These are phyloP conservation scores for Plectranthus barbatus DNA, from an alignment of 257 asterid species.

Conservation along the genomic window DNA sequence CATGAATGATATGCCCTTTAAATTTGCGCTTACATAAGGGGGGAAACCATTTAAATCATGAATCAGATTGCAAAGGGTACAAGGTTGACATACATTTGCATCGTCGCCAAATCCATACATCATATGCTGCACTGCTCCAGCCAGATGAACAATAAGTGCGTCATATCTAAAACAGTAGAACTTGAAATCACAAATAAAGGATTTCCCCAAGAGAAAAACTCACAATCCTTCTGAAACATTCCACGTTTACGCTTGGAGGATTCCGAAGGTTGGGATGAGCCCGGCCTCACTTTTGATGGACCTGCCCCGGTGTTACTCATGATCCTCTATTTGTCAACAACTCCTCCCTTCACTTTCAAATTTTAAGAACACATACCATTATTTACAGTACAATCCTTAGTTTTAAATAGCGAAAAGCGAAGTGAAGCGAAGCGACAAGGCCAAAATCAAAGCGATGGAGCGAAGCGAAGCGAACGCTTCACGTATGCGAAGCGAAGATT, in stretches of 20 bases:
- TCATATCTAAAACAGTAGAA: not conserved
- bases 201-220: conserved; percentile 20
- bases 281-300: conserved; percentile 56
- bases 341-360: not conserved
- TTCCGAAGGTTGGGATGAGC: conserved; percentile 74
- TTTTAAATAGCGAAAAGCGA: no score
- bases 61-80: not conserved
- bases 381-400: no score
- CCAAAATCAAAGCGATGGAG: no score
- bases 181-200: not conserved
- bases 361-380: no score
- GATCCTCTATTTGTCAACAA: conserved; percentile 24
- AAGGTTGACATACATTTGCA: conserved; percentile 45
- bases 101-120: conserved; percentile 96
- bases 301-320: conserved; percentile 46
- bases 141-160: conserved; percentile 10
- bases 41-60: no score
- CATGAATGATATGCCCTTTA: no score
- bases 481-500: no score
- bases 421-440: no score
- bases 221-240: conserved; percentile 92
- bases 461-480: no score
- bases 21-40: no score
- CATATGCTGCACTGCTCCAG: conserved; percentile 80
- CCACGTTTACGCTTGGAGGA: no score